Conservation (phyloP, 2,329 filamentous ascomycete species). For the Monilinia laxa region DNA sequence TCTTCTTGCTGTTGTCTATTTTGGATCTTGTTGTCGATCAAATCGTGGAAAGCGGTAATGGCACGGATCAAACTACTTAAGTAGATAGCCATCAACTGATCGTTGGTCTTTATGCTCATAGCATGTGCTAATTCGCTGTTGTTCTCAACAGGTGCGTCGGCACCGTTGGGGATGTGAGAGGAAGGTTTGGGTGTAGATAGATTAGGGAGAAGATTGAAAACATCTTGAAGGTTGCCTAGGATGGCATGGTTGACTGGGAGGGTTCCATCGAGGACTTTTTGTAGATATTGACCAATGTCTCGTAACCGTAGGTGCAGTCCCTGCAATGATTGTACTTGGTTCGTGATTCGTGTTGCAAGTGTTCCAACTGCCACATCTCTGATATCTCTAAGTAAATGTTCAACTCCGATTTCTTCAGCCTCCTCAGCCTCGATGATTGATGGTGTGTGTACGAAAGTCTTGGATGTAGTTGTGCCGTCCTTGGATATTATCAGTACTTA, state of each 20-base stretch:
- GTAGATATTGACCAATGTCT: slow-evolving; percentile 92
- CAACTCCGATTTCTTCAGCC: slow-evolving; percentile 97
- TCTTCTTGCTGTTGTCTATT: slow-evolving; percentile 97
- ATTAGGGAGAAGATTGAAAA: slow-evolving; percentile 97
- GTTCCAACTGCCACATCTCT: slow-evolving; percentile 97
- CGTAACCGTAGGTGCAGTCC: slow-evolving; percentile 90
- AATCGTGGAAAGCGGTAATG: slow-evolving; percentile 97
- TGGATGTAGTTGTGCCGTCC: slow-evolving; percentile 95
- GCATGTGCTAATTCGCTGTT: slow-evolving; percentile 89
- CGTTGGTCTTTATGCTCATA: slow-evolving; percentile 99
- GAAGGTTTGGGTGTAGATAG: slow-evolving; percentile 78
- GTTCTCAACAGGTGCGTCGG: slow-evolving; percentile 50
- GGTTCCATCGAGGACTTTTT: slow-evolving; percentile 91
- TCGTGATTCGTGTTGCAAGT: slow-evolving; percentile 92
- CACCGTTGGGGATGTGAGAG: slow-evolving; percentile 50
- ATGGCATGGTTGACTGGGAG: slow-evolving; percentile 97
- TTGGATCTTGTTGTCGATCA: slow-evolving; percentile 99
- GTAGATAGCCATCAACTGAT: slow-evolving; percentile 98
- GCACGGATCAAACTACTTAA: slow-evolving; percentile 93
- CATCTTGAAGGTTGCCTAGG: slow-evolving; percentile 95
- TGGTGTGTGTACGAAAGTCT: slow-evolving; percentile 97
- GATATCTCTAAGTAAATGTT: slow-evolving; percentile 96
- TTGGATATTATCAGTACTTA: slow-evolving; percentile 43
- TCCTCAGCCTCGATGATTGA: slow-evolving; percentile 99
- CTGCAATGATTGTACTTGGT: slow-evolving; percentile 95